Percentiles rank a stretch among this genome's conserved stretches.
Evolutionary conservation across 345 rosid genomes (phyloP).

Genomic region (Erysimum cheiranthoides): DNA sequence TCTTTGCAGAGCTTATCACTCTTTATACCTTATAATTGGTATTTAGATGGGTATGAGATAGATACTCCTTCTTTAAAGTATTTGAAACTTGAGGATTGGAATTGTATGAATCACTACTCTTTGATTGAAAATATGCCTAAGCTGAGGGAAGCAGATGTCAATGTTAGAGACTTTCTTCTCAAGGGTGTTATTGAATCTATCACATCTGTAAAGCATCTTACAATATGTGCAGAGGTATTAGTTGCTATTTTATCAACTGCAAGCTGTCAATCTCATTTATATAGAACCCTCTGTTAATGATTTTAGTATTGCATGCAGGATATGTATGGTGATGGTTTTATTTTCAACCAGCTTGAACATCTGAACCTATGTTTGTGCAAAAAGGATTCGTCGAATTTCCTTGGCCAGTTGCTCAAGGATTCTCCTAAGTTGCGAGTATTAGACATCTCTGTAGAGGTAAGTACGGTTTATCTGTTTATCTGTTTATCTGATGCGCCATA

Average conservation of each 20-base stretch:
- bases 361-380: background rate
- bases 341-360: constrained; percentile 12
- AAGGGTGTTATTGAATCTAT: background rate
- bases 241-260: background rate
- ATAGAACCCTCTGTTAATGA: background rate
- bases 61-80: too few species aligned
- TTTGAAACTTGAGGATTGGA: background rate
- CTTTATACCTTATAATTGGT: too few species aligned
- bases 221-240: constrained; percentile 6
- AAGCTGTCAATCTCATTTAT: background rate
- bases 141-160: background rate
- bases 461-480: background rate
- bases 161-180: background rate
- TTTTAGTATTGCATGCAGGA: background rate
- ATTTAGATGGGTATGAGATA: too few species aligned
- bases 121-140: background rate
- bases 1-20: too few species aligned
- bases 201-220: constrained; percentile 19
- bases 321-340: constrained; percentile 1
- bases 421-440: constrained; percentile 15
- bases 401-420: background rate
- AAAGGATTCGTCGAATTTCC: background rate
- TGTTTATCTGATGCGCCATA: background rate
- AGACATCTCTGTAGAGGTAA: background rate
- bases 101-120: background rate